Evolutionary conservation across 495 filamentous ascomycete genomes (phyloP).

Genomic region (Daldinia concentrica): DNA sequence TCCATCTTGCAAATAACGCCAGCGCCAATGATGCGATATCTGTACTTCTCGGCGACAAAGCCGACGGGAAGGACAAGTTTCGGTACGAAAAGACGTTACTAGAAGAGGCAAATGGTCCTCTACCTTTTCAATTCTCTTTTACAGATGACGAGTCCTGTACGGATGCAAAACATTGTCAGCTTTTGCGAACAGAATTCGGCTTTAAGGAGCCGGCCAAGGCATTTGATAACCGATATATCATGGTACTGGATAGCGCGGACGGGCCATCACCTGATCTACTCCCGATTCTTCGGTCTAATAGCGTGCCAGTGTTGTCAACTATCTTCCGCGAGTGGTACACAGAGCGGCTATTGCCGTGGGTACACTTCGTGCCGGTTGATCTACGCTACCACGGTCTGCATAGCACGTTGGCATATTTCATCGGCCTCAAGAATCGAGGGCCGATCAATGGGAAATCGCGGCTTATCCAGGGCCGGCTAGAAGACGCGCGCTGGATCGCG

Average conservation of each 20-base stretch:
- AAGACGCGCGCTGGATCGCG: slow-evolving; percentile 67
- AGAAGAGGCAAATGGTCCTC: slow-evolving; percentile 47
- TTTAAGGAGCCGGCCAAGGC: slow-evolving; percentile 53
- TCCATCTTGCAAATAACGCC: slow-evolving; percentile 66
- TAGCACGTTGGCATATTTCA: slow-evolving; percentile 72
- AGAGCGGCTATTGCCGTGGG: slow-evolving; percentile 73
- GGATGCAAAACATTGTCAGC: slow-evolving; percentile 57
- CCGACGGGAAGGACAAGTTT: slow-evolving; percentile 42
- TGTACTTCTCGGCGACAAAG: slow-evolving; percentile 50
- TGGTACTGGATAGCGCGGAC: slow-evolving; percentile 74
- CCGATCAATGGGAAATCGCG: slow-evolving; percentile 59
- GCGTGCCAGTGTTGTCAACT: slow-evolving; percentile 69
- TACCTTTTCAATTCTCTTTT: slow-evolving; percentile 56
- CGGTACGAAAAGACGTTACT: slow-evolving; percentile 47
- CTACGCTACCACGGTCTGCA: slow-evolving; percentile 71
- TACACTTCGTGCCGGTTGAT: slow-evolving; percentile 82
- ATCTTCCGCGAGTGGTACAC: slow-evolving; percentile 82
- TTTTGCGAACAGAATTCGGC: slow-evolving; percentile 62
- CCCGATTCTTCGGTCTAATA: slow-evolving; percentile 68
- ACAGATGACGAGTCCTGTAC: slow-evolving; percentile 62
- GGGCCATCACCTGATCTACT: slow-evolving; percentile 72
- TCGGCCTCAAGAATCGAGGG: slow-evolving; percentile 51
- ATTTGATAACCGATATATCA: slow-evolving; percentile 61
- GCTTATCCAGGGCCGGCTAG: slow-evolving; percentile 40
- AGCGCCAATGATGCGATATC: slow-evolving; percentile 47